Conservation (phyloP, 169 alveolate genomes). For the Perkinsus marinus region DNA sequence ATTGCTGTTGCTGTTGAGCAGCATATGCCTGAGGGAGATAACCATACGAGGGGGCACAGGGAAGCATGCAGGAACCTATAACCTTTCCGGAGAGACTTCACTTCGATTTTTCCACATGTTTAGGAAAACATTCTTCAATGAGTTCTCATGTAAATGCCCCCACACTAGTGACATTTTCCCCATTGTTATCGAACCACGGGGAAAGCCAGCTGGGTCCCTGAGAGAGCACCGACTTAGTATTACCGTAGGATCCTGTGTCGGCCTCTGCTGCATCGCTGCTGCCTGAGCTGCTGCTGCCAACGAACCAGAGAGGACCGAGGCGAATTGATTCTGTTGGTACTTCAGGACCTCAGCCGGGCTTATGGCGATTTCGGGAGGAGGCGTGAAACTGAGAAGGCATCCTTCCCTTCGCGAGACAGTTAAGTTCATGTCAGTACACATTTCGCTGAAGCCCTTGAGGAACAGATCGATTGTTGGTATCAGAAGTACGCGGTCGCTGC, state of each 20-base stretch:
- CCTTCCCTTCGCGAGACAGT: background rate
- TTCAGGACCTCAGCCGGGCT: background rate
- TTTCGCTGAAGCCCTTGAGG: background rate
- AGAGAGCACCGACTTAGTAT: no score
- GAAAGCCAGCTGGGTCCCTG: no score
- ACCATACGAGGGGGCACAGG: no score
- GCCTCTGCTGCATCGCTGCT: background rate
- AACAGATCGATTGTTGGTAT: no score
- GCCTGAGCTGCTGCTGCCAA: background rate
- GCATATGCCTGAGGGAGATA: background rate
- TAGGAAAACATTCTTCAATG: no score
- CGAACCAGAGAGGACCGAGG: background rate
- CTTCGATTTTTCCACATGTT: no score
- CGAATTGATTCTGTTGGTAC: background rate
- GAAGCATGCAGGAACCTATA: no score
- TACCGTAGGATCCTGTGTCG: background rate
- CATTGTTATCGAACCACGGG: no score
- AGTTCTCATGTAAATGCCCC: no score
- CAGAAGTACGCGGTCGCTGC: no score
- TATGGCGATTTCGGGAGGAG: background rate
- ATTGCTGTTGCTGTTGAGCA: background rate
- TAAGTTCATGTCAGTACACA: background rate
- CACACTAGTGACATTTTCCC: no score
- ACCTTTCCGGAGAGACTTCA: no score
- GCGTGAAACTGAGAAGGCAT: background rate